These are phyloP conservation scores for Asterella californica DNA, from an alignment of 225 moss, liverwort and hornwort species.

Conservation along the genomic window DNA sequence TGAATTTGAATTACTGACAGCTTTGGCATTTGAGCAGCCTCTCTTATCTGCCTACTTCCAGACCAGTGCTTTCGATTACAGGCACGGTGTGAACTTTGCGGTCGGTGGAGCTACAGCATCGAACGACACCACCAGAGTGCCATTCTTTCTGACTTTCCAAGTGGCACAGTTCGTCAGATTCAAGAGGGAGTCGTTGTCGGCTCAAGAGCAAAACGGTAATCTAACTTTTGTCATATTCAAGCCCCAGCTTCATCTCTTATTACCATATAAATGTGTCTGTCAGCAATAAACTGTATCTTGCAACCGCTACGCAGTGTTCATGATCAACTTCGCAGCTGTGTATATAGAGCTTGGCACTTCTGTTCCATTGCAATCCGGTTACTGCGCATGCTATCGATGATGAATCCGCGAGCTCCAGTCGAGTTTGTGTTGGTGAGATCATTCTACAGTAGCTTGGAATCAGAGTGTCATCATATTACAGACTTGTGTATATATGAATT, in stretches of 20 bases:
- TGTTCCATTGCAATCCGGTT: no score
- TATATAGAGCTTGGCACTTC: background rate
- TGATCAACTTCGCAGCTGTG: background rate
- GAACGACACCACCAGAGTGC: conserved; percentile 15
- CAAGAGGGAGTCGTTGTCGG: background rate
- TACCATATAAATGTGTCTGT: background rate
- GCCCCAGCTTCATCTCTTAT: no score
- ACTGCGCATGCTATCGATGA: background rate
- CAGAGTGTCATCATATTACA: no score
- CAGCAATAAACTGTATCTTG: background rate
- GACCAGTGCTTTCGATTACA: conserved; percentile 21
- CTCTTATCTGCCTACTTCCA: conserved; percentile 28
- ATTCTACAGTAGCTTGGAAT: no score
- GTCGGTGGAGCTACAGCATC: conserved; percentile 28
- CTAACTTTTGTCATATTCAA: background rate
- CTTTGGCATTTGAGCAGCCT: conserved; percentile 20
- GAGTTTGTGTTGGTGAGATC: background rate
- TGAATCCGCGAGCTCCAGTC: background rate
- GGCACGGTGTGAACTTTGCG: conserved; percentile 33
- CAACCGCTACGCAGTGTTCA: background rate
- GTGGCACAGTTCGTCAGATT: conserved; percentile 24
- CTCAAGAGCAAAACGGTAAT: background rate
- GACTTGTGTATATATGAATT: no score
- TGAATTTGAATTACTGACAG: conserved; percentile 21
- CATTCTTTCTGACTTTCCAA: conserved; percentile 23